phyloP scores from a whole-genome alignment of 2,329 filamentous ascomycete species.

The Cordyceps militaris region DNA sequence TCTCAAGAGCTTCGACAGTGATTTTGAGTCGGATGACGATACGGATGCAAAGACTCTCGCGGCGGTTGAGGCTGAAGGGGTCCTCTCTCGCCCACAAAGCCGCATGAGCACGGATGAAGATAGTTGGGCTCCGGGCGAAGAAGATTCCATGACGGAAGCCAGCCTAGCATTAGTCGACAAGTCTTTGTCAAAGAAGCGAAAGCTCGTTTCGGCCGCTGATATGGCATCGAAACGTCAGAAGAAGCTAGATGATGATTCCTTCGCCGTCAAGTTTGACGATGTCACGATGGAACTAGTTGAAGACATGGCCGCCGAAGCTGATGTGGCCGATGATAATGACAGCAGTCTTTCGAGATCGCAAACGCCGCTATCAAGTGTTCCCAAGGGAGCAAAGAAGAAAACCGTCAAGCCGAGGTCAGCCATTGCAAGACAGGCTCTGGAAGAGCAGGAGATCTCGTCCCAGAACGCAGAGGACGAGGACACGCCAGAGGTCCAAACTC shows the following conservation, averaged over 20 bases:
- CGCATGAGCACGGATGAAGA: slow-evolving; percentile 60
- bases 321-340: slow-evolving; percentile 40
- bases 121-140: slow-evolving; percentile 45
- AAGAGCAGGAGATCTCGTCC: slow-evolving; percentile 53
- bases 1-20: slow-evolving; percentile 55
- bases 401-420: slow-evolving; percentile 60
- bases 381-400: slow-evolving; percentile 42
- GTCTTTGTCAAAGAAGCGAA: slow-evolving; percentile 59
- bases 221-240: slow-evolving; percentile 72
- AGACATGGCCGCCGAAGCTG: slow-evolving; percentile 43
- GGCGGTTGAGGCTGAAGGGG: slow-evolving; percentile 74
- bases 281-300: slow-evolving; percentile 42
- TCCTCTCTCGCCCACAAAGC: slow-evolving; percentile 73
- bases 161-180: slow-evolving; percentile 59
- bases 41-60: slow-evolving; percentile 47
- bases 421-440: slow-evolving; percentile 68
- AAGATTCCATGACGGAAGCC: slow-evolving; percentile 64
- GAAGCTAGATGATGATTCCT: slow-evolving; percentile 72
- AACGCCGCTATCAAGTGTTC: slow-evolving; percentile 32
- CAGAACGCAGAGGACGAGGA: slow-evolving; percentile 44
- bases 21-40: slow-evolving; percentile 87
- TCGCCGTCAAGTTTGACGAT: slow-evolving; percentile 54
- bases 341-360: slow-evolving; percentile 39
- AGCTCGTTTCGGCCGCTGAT: slow-evolving; percentile 59
- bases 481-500: not conserved